Base-by-base conservation (phyloP, 2,329 filamentous ascomycete species). In the Pezicula rhizophila region DNA sequence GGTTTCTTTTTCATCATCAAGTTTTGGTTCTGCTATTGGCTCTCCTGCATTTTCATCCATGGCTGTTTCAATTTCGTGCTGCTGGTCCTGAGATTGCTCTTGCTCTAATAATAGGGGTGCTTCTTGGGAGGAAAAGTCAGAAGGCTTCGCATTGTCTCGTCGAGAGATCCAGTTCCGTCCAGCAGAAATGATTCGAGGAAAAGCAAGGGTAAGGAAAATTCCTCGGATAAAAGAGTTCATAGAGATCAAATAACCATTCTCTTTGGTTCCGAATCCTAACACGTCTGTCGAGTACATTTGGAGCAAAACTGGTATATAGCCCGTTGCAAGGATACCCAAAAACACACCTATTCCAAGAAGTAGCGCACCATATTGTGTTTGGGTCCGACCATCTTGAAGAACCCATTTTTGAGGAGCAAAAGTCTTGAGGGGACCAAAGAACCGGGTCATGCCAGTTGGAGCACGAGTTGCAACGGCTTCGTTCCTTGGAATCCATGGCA, bases 311-410 rank as follows among this genome's bases (percentile, higher is more conserved):
- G 81, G 79, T 0, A 84, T 82, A 48, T 85, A 88, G 2, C 81
- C 82, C 0, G 84, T 87, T 0, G 84, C 83, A 2, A 87, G 71
- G 60, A 87, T 81, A 0, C 79, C 83, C 0, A 85, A 65, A 50
- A 86, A 88, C 2, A 85, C 81, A 1, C 84, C 84, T 1, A 72
- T 66, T 17, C 80, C 84, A 3, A 88, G 73, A 2, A 86, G 76
- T 3, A 84, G 64, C 0, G 85, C 73, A 2, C 84, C 83, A 23
- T 79, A 79, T 53, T 86, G 79, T n/a, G 66, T 78, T 44, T 66
- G 68, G 5, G 75, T 57, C 1, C 66, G 68, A 1, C 84, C 84
- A 43, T 74, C 70, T 1, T 59, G 57, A 0, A 80, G 64, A 0
- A 74, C 66, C 58, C 82, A 73, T 42, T 69, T 74, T 53, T 80